These are phyloP conservation scores for Epichloe gansuensis DNA, from an alignment of 2,329 filamentous ascomycete species.

Conservation along the genomic window DNA sequence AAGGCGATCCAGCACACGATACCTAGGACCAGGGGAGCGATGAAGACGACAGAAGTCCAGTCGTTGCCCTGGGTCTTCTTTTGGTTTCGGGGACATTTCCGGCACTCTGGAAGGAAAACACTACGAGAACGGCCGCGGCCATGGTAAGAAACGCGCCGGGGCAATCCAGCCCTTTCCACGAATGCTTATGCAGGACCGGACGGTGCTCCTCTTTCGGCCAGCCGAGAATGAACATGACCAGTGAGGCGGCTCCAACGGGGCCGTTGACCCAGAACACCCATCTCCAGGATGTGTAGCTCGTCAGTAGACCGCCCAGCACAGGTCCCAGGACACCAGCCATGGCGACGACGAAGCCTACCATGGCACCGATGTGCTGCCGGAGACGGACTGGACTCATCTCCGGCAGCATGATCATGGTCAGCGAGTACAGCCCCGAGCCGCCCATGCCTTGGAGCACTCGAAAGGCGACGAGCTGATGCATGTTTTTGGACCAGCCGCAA, in stretches of 20 bases:
- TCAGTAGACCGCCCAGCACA: slow-evolving; percentile 38
- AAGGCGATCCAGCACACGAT: slow-evolving; percentile 17
- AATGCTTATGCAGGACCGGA: slow-evolving; percentile 23
- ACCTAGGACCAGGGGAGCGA: slow-evolving; percentile 19
- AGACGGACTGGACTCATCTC: slow-evolving; percentile 33
- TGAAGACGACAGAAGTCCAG: slow-evolving; percentile 30
- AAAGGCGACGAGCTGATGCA: slow-evolving; percentile 35
- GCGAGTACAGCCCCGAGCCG: slow-evolving; percentile 38
- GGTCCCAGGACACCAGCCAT: slow-evolving; percentile 38
- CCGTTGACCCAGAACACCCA: slow-evolving; percentile 51
- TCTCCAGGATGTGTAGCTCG: slow-evolving; percentile 36
- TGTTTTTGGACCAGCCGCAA: slow-evolving; percentile 27
- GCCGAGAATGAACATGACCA: slow-evolving; percentile 32
- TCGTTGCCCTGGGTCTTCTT: slow-evolving; percentile 11
- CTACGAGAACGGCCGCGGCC: slow-evolving; percentile 39
- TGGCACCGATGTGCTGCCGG: slow-evolving; percentile 30
- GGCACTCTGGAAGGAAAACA: slow-evolving; percentile 45
- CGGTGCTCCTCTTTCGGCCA: slow-evolving; percentile 37
- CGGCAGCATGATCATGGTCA: slow-evolving; percentile 43
- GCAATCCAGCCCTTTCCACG: slow-evolving; percentile 40
- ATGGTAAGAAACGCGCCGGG: slow-evolving; percentile 42
- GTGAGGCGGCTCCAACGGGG: slow-evolving; percentile 35
- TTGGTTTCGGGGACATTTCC: slow-evolving; percentile 13
- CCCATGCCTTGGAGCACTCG: slow-evolving; percentile 39
- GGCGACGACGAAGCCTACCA: slow-evolving; percentile 38